phyloP scores from a whole-genome alignment of 495 filamentous ascomycete species.

The Diplogelasinospora grovesii region DNA sequence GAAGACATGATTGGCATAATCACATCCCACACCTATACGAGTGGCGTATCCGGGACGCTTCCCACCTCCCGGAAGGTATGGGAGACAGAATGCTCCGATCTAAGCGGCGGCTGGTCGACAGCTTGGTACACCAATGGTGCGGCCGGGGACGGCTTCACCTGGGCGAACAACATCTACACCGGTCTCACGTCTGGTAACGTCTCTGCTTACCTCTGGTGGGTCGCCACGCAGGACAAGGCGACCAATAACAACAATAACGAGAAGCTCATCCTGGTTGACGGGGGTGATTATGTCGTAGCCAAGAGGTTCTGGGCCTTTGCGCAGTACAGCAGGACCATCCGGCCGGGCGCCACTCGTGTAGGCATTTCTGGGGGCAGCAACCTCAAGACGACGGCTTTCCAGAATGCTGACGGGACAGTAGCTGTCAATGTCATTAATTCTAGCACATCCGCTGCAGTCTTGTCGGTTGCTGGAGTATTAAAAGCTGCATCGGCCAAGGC shows the following conservation, averaged over 20 bases:
- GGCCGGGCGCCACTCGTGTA: slow-evolving; percentile 42
- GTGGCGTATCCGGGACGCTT: slow-evolving; percentile 29
- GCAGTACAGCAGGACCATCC: slow-evolving; percentile 38
- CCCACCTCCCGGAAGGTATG: slow-evolving; percentile 37
- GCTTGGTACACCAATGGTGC: slow-evolving; percentile 43
- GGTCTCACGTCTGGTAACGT: slow-evolving; percentile 37
- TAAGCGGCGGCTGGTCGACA: slow-evolving; percentile 17
- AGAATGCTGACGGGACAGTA: slow-evolving; percentile 39
- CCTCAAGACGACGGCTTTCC: slow-evolving; percentile 40
- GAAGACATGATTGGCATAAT: slow-evolving; percentile 36
- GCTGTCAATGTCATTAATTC: slow-evolving; percentile 43
- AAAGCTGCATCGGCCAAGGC: slow-evolving; percentile 15
- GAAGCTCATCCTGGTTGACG: slow-evolving; percentile 26
- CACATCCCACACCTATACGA: slow-evolving; percentile 44
- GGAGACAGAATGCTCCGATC: slow-evolving; percentile 41
- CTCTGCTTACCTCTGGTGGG: slow-evolving; percentile 48
- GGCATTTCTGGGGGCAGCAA: slow-evolving; percentile 25
- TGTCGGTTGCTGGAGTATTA: slow-evolving; percentile 22
- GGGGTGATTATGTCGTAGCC: slow-evolving; percentile 24
- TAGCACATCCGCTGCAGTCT: slow-evolving; percentile 19
- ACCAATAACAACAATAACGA: slow-evolving; percentile 20
- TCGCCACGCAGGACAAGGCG: slow-evolving; percentile 26
- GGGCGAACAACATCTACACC: slow-evolving; percentile 48
- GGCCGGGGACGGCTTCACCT: slow-evolving; percentile 46
- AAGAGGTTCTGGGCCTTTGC: slow-evolving; percentile 47